Percentiles rank a stretch among this genome's conserved stretches.
Conservation (phyloP, 2,329 filamentous ascomycete genomes). For the Aspergillus costaricaensis region DNA sequence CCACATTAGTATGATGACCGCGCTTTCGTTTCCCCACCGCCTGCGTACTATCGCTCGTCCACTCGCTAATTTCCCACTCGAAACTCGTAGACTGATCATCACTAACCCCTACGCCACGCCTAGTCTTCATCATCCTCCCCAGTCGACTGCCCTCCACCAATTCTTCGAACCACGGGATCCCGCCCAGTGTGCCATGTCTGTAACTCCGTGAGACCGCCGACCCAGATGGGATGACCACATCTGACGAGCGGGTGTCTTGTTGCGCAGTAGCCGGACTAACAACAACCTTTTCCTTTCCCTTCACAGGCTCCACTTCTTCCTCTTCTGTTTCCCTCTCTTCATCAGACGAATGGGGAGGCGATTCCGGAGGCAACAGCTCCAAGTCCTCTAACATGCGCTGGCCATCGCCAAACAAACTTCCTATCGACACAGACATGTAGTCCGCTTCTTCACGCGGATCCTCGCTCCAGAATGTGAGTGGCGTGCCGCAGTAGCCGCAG, state of each 20-base stretch:
- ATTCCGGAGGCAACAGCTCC: slow-evolving; percentile 62
- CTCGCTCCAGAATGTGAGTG: slow-evolving; percentile 81
- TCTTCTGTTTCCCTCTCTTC: slow-evolving; percentile 13
- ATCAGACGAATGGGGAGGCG: slow-evolving; percentile 5
- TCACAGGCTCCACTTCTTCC: slow-evolving; percentile 33
- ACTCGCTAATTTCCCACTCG: slow-evolving; percentile 85
- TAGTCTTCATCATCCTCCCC: slow-evolving; percentile 64
- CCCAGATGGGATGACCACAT: slow-evolving; percentile 26
- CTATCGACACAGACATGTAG: slow-evolving; percentile 79
- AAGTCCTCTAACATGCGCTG: slow-evolving; percentile 72
- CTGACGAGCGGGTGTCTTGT: slow-evolving; percentile 15
- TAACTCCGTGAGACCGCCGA: slow-evolving; percentile 36
- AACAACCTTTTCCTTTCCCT: neutral
- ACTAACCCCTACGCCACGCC: slow-evolving; percentile 60
- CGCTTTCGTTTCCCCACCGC: slow-evolving; percentile 39
- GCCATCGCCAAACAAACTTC: slow-evolving; percentile 71
- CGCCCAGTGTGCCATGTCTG: slow-evolving; percentile 46
- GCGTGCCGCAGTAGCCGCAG: slow-evolving; percentile 89
- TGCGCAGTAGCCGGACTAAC: slow-evolving; percentile 16
- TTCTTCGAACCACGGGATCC: slow-evolving; percentile 82
- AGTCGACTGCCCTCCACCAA: slow-evolving; percentile 75
- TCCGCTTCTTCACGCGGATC: slow-evolving; percentile 68
- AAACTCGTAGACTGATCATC: slow-evolving; percentile 67
- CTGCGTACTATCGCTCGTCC: slow-evolving; percentile 50
- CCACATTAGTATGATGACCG: slow-evolving; percentile 15